A percentile compares a stretch with the other conserved stretches of the same genome.
These are phyloP conservation scores for Saccharomyces pastorianus DNA, from an alignment of 1,139 yeast genomes.

Conservation along the genomic window DNA sequence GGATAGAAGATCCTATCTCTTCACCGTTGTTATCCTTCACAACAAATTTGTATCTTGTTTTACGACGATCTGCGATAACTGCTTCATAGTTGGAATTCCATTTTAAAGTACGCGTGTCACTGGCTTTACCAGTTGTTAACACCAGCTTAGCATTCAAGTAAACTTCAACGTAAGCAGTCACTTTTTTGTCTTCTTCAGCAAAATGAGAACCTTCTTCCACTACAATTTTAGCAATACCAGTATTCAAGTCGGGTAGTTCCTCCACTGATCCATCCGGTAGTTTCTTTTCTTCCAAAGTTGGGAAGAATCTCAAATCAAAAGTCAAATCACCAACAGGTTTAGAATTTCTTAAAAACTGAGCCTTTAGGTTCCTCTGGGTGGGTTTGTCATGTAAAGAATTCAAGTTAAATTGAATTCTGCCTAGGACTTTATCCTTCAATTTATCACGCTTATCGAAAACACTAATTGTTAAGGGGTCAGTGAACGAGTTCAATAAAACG, in stretches of 20 bases:
- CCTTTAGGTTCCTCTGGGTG: slow-evolving; percentile 43
- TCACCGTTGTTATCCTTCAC: slow-evolving; percentile 59
- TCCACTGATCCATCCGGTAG: slow-evolving; percentile 77
- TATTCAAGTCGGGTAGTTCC: slow-evolving; percentile 85
- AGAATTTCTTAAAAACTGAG: slow-evolving; percentile 63
- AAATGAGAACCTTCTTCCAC: slow-evolving; percentile 21
- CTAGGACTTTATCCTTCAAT: slow-evolving; percentile 73
- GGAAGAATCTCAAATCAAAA: slow-evolving; percentile 67
- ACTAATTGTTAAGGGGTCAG: slow-evolving; percentile 68
- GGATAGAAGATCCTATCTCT: slow-evolving; percentile 52
- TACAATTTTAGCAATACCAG: slow-evolving; percentile 66
- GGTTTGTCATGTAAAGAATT: slow-evolving; percentile 52
- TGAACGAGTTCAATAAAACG: slow-evolving; percentile 61
- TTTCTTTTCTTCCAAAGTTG: slow-evolving; percentile 64
- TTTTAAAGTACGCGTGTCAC: slow-evolving; percentile 58
- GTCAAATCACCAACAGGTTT: slow-evolving; percentile 68
- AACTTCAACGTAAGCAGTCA: slow-evolving; percentile 62
- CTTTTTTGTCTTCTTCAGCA: slow-evolving; percentile 34
- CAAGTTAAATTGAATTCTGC: slow-evolving; percentile 66
- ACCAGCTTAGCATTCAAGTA: slow-evolving; percentile 53
- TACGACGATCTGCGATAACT: slow-evolving; percentile 66
- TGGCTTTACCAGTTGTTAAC: slow-evolving; percentile 48
- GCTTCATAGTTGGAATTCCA: slow-evolving; percentile 64
- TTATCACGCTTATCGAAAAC: slow-evolving; percentile 66
- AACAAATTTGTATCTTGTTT: slow-evolving; percentile 56